These are phyloP conservation scores for Pholiota molesta DNA, from an alignment of 768 basidiomycete genomes.

Conservation along the genomic window DNA sequence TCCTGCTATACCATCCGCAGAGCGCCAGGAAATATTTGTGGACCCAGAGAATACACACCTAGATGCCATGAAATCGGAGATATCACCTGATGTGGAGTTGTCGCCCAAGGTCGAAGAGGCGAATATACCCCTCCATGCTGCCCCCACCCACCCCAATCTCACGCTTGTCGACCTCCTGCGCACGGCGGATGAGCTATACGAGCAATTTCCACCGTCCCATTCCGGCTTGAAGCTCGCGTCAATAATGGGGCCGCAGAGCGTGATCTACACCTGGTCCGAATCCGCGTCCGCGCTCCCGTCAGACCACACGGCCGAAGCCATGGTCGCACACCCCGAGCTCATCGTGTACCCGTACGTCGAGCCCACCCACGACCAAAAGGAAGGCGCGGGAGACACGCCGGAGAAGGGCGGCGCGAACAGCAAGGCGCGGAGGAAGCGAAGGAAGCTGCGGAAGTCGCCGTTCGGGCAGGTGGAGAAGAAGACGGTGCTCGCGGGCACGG, in stretches of 20 bases:
- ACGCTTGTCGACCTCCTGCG: conserved; percentile 54
- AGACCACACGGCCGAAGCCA: conserved; percentile 61
- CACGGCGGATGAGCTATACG: conserved; percentile 60
- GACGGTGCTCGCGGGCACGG: conserved; percentile 63
- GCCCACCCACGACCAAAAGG: conserved; percentile 30
- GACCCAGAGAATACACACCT: background rate
- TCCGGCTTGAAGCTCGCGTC: conserved; percentile 51
- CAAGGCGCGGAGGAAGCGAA: conserved; percentile 19
- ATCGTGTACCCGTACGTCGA: conserved; percentile 57
- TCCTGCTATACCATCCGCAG: background rate
- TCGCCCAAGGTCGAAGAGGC: background rate
- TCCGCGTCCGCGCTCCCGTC: conserved; percentile 41
- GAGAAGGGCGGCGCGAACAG: no score
- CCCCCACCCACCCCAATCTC: conserved; percentile 26
- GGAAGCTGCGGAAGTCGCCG: conserved; percentile 26
- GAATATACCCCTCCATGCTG: background rate
- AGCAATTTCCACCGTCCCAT: conserved; percentile 61
- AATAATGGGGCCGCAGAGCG: conserved; percentile 82
- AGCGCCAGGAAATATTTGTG: background rate
- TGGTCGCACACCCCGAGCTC: conserved; percentile 56
- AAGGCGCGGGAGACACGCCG: no score
- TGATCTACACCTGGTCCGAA: conserved; percentile 74
- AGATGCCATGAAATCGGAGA: background rate
- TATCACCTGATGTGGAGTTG: background rate
- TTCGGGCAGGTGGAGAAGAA: conserved; percentile 36